Evolutionary conservation across 306 rosid genomes (phyloP).

Genomic region (cucumber (Cucumis sativus)): DNA sequence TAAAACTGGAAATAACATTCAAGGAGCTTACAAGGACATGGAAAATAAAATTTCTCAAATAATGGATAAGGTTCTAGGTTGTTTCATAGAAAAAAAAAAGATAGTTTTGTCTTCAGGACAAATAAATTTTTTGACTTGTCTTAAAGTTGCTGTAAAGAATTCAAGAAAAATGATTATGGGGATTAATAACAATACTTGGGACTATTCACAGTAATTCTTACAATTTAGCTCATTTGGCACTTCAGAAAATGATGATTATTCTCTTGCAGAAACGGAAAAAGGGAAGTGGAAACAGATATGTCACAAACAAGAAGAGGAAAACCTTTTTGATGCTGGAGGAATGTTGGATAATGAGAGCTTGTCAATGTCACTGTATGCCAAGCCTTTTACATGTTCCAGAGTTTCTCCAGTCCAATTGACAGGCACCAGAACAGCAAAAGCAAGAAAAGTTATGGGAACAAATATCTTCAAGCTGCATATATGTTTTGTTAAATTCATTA

Average conservation of each 20-base stretch:
- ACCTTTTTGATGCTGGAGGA: conserved; percentile 64
- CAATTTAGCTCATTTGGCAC: background rate
- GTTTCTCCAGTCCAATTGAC: conserved; percentile 59
- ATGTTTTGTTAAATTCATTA: background rate
- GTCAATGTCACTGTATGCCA: conserved; percentile 57
- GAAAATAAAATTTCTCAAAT: background rate
- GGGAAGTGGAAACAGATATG: background rate
- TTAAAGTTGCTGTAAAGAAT: background rate
- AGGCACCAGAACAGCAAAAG: conserved; percentile 68
- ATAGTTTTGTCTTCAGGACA: background rate
- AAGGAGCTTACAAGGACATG: background rate
- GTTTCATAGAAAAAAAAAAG: background rate
- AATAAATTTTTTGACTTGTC: background rate
- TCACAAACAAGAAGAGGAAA: background rate
- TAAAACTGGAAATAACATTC: background rate
- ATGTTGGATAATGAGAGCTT: conserved; percentile 80
- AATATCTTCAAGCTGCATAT: conserved; percentile 62
- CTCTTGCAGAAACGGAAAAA: background rate
- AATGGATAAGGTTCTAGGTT: background rate
- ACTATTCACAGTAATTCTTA: background rate
- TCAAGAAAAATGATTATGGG: background rate
- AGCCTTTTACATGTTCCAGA: conserved; percentile 26
- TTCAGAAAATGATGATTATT: background rate
- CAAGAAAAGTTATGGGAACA: conserved; percentile 44
- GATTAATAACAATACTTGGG: background rate